Evolutionary conservation across 441 rosid genomes (phyloP).

Genomic region (Viola pubescens): DNA sequence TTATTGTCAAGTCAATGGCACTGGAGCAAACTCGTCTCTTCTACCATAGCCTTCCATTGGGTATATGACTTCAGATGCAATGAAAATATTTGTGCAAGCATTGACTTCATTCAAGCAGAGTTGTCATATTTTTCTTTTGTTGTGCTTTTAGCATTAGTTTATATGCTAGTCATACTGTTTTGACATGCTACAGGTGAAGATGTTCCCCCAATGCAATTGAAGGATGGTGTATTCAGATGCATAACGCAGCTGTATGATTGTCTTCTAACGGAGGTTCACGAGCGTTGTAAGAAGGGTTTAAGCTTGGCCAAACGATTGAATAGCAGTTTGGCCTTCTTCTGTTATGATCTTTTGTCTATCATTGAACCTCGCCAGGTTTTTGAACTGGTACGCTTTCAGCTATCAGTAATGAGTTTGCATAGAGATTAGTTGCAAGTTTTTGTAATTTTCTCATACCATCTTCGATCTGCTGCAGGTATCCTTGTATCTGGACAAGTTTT

Average conservation of each 20-base stretch:
- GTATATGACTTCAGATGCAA: constrained; percentile 27
- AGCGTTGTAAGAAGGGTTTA: constrained; percentile 97
- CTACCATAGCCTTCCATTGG: constrained; percentile 85
- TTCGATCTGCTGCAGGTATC: constrained; percentile 61
- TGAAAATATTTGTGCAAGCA: neutral
- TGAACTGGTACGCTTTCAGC: constrained; percentile 66
- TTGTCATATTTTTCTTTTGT: neutral
- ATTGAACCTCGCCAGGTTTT: constrained; percentile 98
- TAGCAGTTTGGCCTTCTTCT: constrained; percentile 98
- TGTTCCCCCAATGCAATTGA: constrained; percentile 95
- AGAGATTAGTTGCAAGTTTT: neutral
- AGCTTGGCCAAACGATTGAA: constrained; percentile 93
- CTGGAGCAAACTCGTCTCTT: constrained; percentile 91
- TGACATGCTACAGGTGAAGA: constrained; percentile 65
- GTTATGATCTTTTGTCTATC: constrained; percentile 91
- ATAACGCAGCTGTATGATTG: constrained; percentile 92
- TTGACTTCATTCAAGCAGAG: neutral
- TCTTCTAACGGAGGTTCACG: constrained; percentile 95
- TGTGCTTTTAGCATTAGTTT: constrained; percentile 6
- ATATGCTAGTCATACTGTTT: neutral
- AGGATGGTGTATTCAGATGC: constrained; percentile 94
- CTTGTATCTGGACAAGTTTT: constrained; percentile 93
- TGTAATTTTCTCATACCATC: neutral
- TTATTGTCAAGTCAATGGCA: constrained; percentile 97
- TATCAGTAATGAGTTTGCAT: neutral